A percentile compares a stretch with the other conserved stretches of the same genome.
phyloP scores from a whole-genome alignment of 2,329 filamentous ascomycete genomes.

The Diaporthe citriasiana region DNA sequence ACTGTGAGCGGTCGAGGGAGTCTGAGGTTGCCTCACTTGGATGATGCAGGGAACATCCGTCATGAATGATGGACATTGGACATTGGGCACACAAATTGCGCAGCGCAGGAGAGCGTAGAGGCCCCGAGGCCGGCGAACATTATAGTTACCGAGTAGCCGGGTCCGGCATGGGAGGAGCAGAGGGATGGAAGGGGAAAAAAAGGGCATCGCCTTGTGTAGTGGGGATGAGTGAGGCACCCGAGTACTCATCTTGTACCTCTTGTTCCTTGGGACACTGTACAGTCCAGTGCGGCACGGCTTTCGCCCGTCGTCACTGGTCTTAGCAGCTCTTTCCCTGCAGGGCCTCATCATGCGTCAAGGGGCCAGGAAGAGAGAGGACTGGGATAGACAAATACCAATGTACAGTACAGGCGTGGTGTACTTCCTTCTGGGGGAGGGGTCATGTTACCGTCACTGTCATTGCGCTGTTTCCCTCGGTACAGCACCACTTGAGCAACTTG shows the following conservation, averaged over 20 bases:
- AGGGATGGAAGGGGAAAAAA: not conserved
- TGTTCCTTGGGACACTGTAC: not conserved
- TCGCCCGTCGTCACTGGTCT: slow-evolving; percentile 4
- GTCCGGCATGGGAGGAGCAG: slow-evolving; percentile 10
- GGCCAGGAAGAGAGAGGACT: slow-evolving; percentile 2
- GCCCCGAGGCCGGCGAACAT: not conserved
- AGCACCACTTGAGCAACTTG: slow-evolving; percentile 20
- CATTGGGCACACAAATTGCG: not conserved
- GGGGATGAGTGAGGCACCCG: slow-evolving; percentile 30
- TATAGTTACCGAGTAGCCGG: slow-evolving; percentile 28
- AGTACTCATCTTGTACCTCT: slow-evolving; percentile 22
- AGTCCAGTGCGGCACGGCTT: slow-evolving; percentile 12
- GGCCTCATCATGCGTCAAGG: slow-evolving; percentile 27
- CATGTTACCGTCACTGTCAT: slow-evolving; percentile 16
- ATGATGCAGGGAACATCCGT: not conserved
- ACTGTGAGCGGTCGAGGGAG: slow-evolving; percentile 1
- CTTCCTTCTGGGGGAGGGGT: slow-evolving; percentile 9
- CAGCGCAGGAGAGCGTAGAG: not conserved
- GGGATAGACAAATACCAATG: slow-evolving; percentile 10
- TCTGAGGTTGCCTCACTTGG: not conserved
- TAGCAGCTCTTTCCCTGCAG: slow-evolving; percentile 28
- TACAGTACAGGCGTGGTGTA: not conserved
- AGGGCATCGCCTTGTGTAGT: slow-evolving; percentile 25
- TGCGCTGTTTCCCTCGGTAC: slow-evolving; percentile 5
- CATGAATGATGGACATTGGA: not conserved